Conservation (phyloP, 768 basidiomycete genomes). For the Xanthoconium purpureum region DNA sequence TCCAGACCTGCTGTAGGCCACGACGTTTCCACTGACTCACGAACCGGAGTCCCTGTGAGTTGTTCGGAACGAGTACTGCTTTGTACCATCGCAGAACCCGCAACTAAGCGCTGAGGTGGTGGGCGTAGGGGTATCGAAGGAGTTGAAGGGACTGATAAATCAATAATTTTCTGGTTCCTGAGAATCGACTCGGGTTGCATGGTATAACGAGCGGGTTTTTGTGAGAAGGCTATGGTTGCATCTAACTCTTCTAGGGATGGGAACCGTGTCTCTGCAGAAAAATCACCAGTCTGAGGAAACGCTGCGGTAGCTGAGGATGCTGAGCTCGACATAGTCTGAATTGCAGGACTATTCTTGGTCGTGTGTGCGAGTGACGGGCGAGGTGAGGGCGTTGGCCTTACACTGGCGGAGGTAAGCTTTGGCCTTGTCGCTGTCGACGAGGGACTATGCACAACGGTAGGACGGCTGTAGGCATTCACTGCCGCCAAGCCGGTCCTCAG, state of each 20-base stretch:
- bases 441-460: conserved; percentile 9
- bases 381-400: conserved; percentile 29
- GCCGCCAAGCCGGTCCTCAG: conserved; percentile 64
- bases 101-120: conserved; percentile 17
- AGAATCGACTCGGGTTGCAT: conserved; percentile 12
- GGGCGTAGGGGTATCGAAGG: conserved; percentile 23
- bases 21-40: conserved; percentile 30
- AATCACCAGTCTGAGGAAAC: conserved; percentile 38
- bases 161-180: conserved; percentile 16
- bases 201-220: conserved; percentile 17
- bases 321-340: conserved; percentile 33
- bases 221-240: conserved; percentile 42
- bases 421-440: conserved; percentile 16
- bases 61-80: conserved; percentile 56
- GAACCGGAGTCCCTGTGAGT: conserved; percentile 53
- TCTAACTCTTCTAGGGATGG: conserved; percentile 87
- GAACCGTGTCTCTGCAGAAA: conserved; percentile 69
- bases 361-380: conserved; percentile 21
- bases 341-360: conserved; percentile 12
- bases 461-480: conserved; percentile 40
- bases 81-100: conserved; percentile 14
- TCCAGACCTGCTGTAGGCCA: conserved; percentile 10
- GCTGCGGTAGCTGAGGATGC: conserved; percentile 32
- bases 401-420: conserved; percentile 16
- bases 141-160: conserved; percentile 23